phyloP scores from a whole-genome alignment of 495 filamentous ascomycete genomes.

The Chaetomium tenue region DNA sequence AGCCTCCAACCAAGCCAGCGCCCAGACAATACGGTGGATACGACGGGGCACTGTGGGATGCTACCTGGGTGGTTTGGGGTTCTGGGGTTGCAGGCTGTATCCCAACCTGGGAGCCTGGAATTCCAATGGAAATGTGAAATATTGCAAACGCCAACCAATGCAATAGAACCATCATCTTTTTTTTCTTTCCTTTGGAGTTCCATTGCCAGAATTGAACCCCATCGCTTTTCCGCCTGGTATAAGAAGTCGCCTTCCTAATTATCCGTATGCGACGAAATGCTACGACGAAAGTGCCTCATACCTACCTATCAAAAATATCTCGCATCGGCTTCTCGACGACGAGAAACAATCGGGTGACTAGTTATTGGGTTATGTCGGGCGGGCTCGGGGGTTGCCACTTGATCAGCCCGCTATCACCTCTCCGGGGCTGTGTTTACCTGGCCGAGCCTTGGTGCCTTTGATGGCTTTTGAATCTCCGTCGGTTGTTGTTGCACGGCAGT shows the following conservation, averaged over 20 bases:
- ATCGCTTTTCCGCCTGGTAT: background rate
- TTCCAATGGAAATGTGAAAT: background rate
- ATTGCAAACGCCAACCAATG: too few relatives aligned
- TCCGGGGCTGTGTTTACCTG: background rate
- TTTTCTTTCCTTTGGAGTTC: background rate
- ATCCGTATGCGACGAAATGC: background rate
- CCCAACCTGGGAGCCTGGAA: too few relatives aligned
- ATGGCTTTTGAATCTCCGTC: too few relatives aligned
- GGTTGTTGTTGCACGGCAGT: background rate
- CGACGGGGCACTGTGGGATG: background rate
- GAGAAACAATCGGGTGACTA: background rate
- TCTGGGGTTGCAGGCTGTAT: too few relatives aligned
- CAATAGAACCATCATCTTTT: background rate
- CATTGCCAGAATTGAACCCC: background rate
- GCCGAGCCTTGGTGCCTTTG: background rate
- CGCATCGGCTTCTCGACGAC: too few relatives aligned
- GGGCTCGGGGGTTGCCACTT: background rate
- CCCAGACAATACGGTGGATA: conserved; percentile 5
- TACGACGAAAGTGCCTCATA: background rate
- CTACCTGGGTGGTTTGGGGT: background rate
- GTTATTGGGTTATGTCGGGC: too few relatives aligned
- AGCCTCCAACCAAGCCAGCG: background rate
- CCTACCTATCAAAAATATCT: too few relatives aligned
- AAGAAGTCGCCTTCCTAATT: too few relatives aligned
- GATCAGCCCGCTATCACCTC: background rate